These are phyloP conservation scores for Luffa aegyptiaca DNA, from an alignment of 306 rosid species.

Conservation along the genomic window DNA sequence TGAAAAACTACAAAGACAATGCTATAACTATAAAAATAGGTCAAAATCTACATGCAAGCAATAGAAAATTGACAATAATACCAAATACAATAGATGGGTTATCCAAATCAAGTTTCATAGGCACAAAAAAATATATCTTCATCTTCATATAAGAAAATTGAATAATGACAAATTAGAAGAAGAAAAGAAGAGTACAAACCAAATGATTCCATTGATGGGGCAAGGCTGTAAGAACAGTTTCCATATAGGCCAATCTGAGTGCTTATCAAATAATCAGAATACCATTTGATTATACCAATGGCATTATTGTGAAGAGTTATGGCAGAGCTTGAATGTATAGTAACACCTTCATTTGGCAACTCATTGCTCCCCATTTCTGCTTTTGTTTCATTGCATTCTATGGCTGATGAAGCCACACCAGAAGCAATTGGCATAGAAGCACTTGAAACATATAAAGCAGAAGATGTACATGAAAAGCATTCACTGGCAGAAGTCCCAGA, in stretches of 20 bases:
- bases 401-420: neutral
- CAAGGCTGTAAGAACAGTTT: neutral
- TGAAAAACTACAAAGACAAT: neutral
- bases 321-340: neutral
- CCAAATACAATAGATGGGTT: too few relatives aligned
- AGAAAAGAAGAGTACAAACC: neutral
- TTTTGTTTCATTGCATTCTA: neutral
- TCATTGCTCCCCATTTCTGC: neutral
- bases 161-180: neutral
- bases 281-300: neutral
- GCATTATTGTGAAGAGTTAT: neutral
- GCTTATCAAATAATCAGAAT: neutral
- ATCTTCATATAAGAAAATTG: neutral
- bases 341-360: neutral
- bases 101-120: too few relatives aligned
- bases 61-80: too few relatives aligned
- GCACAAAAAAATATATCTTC: neutral
- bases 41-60: neutral
- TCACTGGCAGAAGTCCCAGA: neutral
- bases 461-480: neutral
- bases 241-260: neutral
- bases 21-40: neutral
- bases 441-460: neutral
- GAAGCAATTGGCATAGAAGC: neutral
- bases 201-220: neutral